Evolutionary conservation across 441 rosid genomes (phyloP), one percentile per base, ranked within the genome.

Genomic region (Biscutella laevigata): DNA sequence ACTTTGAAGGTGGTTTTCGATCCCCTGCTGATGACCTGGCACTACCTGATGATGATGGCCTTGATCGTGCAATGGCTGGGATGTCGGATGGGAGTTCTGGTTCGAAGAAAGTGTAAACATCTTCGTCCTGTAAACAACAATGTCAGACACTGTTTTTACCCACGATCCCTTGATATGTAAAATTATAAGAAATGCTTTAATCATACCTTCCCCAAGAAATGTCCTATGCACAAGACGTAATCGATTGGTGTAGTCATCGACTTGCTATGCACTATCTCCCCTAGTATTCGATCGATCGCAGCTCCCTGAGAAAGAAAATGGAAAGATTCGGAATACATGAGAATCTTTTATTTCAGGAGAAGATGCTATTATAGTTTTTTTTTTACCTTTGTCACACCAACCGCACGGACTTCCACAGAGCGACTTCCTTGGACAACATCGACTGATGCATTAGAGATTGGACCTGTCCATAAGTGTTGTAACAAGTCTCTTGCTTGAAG

Each of bases 401-500:
- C 99, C 1, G 97, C 82, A 60, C 99, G 84, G 62, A 88, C 99
- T 71, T 94, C 99, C 19, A 94, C 96, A 15, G 97, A 94, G 47
- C 92, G 82, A 67, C 96, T 78, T 34, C 97, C 99, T 75, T 94
- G 99, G 64, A 94, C 90, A 38, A 94, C 97, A 73, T 94, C 99
- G 26, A 94, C 92, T 13, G 99, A 94, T 59, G 99, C 95, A 71
- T 94, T 94, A 37, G 97, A 88, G 68, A 94, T 86, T 41, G 99
- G 99, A 49, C 99, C 99, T 21, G 99, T 88, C 92, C 97, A 94
- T 47, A 94, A 92, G 77, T 94, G 99, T 71, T 88, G 99, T 77
- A 94, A 60, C 95, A 94, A 74, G 66, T 94, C 99, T 75, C 88
- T 80, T 57, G 99, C 99, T 73, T 94, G 99, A 65, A 88, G 79